Evolutionary conservation across 2,329 filamentous ascomycete species (phyloP), one percentile per base, ranked within the genome.

Genomic region (Pseudopithomyces maydicus): DNA sequence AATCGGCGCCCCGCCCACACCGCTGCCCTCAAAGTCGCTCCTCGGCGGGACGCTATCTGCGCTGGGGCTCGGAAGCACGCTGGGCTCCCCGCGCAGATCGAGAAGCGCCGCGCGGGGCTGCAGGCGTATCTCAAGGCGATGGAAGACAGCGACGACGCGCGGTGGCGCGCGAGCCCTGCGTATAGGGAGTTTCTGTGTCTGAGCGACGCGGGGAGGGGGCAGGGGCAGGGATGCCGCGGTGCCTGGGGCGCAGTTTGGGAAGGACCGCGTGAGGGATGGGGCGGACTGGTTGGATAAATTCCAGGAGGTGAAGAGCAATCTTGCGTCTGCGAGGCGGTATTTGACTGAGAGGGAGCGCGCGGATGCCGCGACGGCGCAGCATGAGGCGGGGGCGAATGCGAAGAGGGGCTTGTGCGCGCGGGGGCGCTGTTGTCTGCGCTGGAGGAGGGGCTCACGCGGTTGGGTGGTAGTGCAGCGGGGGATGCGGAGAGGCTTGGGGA

Each of bases 101-200:
- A 91, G 71, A 78, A 86, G 60, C 87, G 91, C n/a, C 86, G 90
- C 42, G 68, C 76, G 12, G 87, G 82, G 0, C 82, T 95, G 10
- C 90, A 94, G 72, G 76, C 79, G 43, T 95, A 94, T 75, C 81
- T 95, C 2, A 84, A 85, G 49, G 84, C 85, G 38, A 90, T 95
- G 57, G 88, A 91, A 47, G 87, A 87, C 58, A 83, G 85, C 3
- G 86, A 88, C n/a, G 90, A 95, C 73, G 82, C 86, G 15, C 80
- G 89, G 66, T 95, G 91, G 91, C 83, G 90, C 19, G 87, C 90
- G 63, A 89, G 88, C 0, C 83, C 83, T 15, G 85, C 85, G 2
- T 96, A 91, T 88, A 83, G 90, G 39, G 77, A 82, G 1, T 96
- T 95, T 67, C 77, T 95, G 29, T 89, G 88, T 66, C 81, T 95